A percentile compares a stretch with the other conserved stretches of the same genome.
Conservation (phyloP, 2,329 filamentous ascomycete species). For the Microsporum canis region DNA sequence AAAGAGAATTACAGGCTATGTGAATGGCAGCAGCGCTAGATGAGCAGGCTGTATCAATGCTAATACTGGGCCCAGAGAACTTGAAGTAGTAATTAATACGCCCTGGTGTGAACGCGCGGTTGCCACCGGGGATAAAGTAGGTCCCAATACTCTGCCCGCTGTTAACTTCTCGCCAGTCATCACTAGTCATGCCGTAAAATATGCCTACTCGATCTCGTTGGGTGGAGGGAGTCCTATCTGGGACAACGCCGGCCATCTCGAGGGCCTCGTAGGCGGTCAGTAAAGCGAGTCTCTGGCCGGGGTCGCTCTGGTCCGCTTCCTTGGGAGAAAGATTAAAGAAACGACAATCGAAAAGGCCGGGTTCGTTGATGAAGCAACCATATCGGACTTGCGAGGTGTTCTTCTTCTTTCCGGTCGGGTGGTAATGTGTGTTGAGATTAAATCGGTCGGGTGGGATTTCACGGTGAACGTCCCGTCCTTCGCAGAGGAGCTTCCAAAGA, state of each 20-base stretch:
- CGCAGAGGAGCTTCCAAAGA: too few species aligned
- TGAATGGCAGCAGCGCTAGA: conserved; percentile 9
- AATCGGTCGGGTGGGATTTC: conserved; percentile 25
- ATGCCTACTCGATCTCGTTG: too few species aligned
- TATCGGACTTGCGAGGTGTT: conserved; percentile 17
- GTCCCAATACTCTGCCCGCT: conserved; percentile 55
- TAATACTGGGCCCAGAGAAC: conserved; percentile 11
- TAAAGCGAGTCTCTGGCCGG: conserved; percentile 61
- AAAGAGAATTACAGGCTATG: conserved; percentile 14
- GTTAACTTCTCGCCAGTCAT: conserved; percentile 66
- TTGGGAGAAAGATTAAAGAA: conserved; percentile 76
- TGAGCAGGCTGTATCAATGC: conserved; percentile 15
- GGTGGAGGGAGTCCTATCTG: conserved; percentile 58
- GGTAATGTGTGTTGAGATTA: conserved; percentile 19
- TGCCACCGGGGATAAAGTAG: conserved; percentile 54
- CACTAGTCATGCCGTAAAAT: conserved; percentile 48
- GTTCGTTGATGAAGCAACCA: conserved; percentile 41
- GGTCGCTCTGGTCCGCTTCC: conserved; percentile 63
- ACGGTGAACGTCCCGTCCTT: too few species aligned
- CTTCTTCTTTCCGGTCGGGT: conserved; percentile 10
- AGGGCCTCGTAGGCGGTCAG: conserved; percentile 70
- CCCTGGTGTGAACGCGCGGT: conserved; percentile 46
- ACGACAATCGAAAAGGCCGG: conserved; percentile 59
- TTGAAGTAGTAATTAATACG: conserved; percentile 13
- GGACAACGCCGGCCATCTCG: conserved; percentile 68